Conservation (phyloP, 2,329 filamentous ascomycete species). For the Colletotrichum sp. region DNA sequence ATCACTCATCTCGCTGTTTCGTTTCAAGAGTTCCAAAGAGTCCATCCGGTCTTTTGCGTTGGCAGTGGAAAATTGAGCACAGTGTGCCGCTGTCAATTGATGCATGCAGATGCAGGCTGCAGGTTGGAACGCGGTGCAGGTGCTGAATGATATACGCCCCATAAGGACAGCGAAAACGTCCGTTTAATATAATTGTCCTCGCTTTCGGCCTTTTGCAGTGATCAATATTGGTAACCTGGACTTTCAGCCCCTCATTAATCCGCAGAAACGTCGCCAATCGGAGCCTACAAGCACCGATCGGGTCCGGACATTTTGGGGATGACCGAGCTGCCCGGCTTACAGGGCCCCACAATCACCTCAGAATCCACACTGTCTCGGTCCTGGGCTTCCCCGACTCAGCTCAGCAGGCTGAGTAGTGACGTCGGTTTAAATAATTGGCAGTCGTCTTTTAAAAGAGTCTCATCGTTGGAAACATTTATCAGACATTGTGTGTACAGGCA, state of each 20-base stretch:
- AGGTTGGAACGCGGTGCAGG: not conserved
- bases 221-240: not conserved
- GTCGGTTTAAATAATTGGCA: not conserved
- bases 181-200: not conserved
- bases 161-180: not conserved
- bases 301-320: conserved; percentile 20
- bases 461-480: accelerated
- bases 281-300: not conserved
- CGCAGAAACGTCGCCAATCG: not conserved
- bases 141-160: not conserved
- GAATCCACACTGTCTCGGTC: not conserved
- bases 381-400: not conserved
- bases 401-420: not conserved
- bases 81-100: not conserved
- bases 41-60: not conserved
- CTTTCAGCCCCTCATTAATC: not conserved
- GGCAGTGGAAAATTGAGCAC: not conserved
- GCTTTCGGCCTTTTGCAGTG: not conserved
- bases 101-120: not conserved
- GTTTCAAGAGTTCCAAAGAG: not conserved
- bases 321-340: conserved; percentile 9
- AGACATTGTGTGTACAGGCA: not conserved
- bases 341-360: not conserved
- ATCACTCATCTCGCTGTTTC: not conserved
- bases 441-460: not conserved